phyloP scores from a whole-genome alignment of 164 flowering plant species.

The Berberis vulgaris region DNA sequence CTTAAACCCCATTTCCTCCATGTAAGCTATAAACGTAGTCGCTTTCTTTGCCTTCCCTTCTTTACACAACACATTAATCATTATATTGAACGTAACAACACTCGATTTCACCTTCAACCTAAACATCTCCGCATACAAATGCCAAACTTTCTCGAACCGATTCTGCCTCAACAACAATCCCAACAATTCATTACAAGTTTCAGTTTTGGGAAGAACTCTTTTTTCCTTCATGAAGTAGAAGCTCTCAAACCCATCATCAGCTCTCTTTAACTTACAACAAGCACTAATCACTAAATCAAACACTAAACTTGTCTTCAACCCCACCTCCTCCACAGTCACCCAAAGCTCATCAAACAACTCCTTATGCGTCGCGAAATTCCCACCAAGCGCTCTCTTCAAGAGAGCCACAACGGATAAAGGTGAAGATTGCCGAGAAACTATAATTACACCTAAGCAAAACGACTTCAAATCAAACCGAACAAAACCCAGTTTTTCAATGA shows the following conservation, averaged over 20 bases:
- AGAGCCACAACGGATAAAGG: constrained; percentile 41
- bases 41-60: constrained; percentile 90
- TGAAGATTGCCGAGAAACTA: constrained; percentile 30
- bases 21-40: constrained; percentile 40
- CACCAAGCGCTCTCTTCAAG: constrained; percentile 23
- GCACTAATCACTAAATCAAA: constrained; percentile 49
- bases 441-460: constrained; percentile 38
- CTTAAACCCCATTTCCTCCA: constrained; percentile 59
- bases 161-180: constrained; percentile 47
- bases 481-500: constrained; percentile 28
- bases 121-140: constrained; percentile 81
- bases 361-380: constrained; percentile 3
- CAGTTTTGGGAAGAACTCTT: constrained; percentile 41
- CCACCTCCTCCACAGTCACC: constrained; percentile 23
- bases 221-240: constrained; percentile 53
- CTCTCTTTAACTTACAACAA: constrained; percentile 44
- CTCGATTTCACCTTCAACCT: constrained; percentile 51
- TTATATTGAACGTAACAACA: constrained; percentile 58
- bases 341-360: constrained; percentile 38
- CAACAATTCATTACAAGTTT: constrained; percentile 63
- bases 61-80: constrained; percentile 73
- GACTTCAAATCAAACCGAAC: constrained; percentile 25
- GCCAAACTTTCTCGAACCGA: constrained; percentile 45
- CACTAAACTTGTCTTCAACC: constrained; percentile 12
- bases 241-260: constrained; percentile 38